Base-by-base conservation (phyloP, 1,284 basidiomycete genomes). In the Anthracocystis panici-leucophaei region DNA sequence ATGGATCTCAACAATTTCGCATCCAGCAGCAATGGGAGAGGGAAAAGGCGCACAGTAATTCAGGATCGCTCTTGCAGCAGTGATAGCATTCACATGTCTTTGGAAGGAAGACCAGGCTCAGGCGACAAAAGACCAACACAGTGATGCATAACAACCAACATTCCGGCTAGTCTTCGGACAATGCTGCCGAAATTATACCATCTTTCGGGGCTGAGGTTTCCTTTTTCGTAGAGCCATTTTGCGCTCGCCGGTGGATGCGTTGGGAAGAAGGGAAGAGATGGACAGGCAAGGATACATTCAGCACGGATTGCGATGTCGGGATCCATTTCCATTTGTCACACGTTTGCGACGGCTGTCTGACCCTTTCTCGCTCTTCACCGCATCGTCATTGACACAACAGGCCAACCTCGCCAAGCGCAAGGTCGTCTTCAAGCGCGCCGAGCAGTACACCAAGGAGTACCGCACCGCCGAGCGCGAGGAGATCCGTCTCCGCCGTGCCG, bases 381-480 rank as follows among this genome's bases (percentile, higher is more conserved):
- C 25, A n/a, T 44, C 50, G 23, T 31, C 10, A 14, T 16, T 16
- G 11, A 16, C 35, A 38, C 40, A 76, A 61, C 85, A 97, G 95
- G 92, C 92, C 60, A 88, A 90, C 83, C 92, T 92, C 87, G 91
- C 93, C 75, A 95, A 96, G 90, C 92, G 97, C 88, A 93, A 92
- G 88, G 92, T 97, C 86, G 91, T 98, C 89, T 99, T 99, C 92
- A 99, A 99, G 92, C 93, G 97, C 74, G 96, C 97, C 59, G 97
- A 99, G 88, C 88, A 92, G 80, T 98, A 98, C 88, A 95, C 97
- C 82, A 97, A 97, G 90, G 96, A 98, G 89, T 98, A 98, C 88
- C 88, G 92, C 69, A 80, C 89, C 71, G 91, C 92, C 88, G 97
- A 99, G 91, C 92, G 91, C 88, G 97, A 99, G 89, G 94, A 97